These are phyloP conservation scores for Pharnaceum exiguum DNA, from an alignment of 148 eudicot genomes.

Conservation along the genomic window DNA sequence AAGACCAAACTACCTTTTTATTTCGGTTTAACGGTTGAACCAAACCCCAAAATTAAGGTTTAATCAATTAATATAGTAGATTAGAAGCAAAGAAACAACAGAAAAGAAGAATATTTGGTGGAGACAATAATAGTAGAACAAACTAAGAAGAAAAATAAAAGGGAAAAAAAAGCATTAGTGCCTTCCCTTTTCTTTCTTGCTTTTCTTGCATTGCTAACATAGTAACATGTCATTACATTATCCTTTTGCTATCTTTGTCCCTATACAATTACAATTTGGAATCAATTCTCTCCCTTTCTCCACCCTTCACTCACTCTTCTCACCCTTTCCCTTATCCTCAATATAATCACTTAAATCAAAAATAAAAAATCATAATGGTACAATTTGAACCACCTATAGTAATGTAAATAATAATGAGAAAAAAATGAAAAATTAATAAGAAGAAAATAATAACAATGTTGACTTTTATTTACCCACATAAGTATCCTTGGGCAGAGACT, in stretches of 20 bases:
- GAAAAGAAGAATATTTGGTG: not conserved
- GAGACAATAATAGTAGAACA: no score
- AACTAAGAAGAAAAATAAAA: not conserved
- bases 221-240: no score
- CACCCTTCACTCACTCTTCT: not conserved
- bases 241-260: not conserved
- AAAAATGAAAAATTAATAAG: not conserved
- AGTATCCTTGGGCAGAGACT: no score
- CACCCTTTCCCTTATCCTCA: not conserved
- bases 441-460: not conserved
- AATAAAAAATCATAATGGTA: no score
- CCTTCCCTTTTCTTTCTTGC: not conserved
- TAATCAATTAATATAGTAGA: no score
- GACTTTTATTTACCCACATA: no score
- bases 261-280: slow-evolving; percentile 22
- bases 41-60: no score
- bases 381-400: no score
- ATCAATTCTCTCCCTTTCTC: not conserved
- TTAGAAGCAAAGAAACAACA: not conserved
- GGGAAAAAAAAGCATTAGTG: slow-evolving; percentile 12
- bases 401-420: no score
- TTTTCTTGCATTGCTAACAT: no score
- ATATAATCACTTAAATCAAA: not conserved
- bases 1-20: no score
- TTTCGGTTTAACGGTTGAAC: no score